These are phyloP conservation scores for Chimonanthus praecox DNA, from an alignment of 164 flowering plant genomes.

Conservation along the genomic window DNA sequence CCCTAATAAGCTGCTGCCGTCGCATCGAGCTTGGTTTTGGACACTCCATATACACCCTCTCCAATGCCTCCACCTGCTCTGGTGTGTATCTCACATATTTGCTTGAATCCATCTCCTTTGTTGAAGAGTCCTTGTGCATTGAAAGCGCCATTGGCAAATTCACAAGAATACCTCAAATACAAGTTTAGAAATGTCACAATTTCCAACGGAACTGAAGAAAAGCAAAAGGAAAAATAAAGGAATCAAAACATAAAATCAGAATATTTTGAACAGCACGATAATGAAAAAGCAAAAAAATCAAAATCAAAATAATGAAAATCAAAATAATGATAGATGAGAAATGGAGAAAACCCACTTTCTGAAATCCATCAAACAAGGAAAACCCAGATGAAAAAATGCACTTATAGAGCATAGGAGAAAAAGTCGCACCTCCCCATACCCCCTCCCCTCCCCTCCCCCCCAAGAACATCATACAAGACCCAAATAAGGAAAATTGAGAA, in stretches of 20 bases:
- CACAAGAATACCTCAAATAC: background rate
- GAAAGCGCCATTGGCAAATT: constrained; percentile 34
- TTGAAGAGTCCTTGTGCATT: constrained; percentile 28
- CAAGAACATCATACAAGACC: background rate
- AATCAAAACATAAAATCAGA: too few relatives aligned
- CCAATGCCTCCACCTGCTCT: constrained; percentile 89
- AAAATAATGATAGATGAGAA: too few relatives aligned
- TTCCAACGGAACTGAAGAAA: background rate
- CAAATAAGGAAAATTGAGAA: background rate
- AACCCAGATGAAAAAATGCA: constrained; percentile 1
- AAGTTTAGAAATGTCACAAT: too few relatives aligned
- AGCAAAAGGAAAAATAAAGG: too few relatives aligned
- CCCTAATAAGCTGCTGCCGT: constrained; percentile 77
- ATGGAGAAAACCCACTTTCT: too few relatives aligned
- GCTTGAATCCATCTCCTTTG: constrained; percentile 51
- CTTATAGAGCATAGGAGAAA: background rate
- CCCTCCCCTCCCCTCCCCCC: background rate
- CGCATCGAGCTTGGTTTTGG: constrained; percentile 81
- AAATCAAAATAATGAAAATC: too few relatives aligned
- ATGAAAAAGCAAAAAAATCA: too few relatives aligned
- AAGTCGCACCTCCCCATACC: background rate
- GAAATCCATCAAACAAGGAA: background rate
- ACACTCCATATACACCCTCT: constrained; percentile 78
- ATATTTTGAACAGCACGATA: too few relatives aligned
- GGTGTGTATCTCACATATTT: constrained; percentile 85